Conservation (phyloP, 257 asterid genomes). For the Solanum neorickii region DNA sequence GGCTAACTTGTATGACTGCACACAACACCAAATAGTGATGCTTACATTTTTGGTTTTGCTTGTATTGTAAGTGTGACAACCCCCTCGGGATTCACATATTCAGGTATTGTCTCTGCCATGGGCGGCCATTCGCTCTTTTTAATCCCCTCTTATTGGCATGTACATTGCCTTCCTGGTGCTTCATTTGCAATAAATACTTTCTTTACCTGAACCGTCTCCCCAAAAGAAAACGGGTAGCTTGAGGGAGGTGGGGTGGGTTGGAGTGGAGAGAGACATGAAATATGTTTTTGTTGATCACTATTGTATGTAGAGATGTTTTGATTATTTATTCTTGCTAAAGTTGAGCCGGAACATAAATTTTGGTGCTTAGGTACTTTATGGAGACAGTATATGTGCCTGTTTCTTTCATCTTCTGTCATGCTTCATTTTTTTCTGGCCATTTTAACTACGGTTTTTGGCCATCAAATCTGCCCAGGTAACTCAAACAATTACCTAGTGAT, state of each 20-base stretch:
- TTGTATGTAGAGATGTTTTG: not conserved
- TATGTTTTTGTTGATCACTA: not conserved
- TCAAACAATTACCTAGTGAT: not conserved
- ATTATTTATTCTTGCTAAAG: not conserved
- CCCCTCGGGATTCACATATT: too few relatives aligned
- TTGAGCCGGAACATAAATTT: not conserved
- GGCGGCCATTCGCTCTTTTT: too few relatives aligned
- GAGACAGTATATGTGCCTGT: not conserved
- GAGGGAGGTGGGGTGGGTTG: not conserved
- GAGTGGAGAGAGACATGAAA: not conserved
- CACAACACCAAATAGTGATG: not conserved
- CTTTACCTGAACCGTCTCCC: not conserved
- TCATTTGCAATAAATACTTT: not conserved
- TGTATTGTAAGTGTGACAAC: not conserved
- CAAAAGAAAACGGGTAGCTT: not conserved
- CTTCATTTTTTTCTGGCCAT: not conserved
- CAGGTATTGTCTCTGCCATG: too few relatives aligned
- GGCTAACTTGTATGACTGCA: not conserved
- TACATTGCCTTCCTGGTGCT: not conserved
- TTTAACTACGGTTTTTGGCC: conserved; percentile 1
- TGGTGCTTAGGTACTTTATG: not conserved
- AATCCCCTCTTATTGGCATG: too few relatives aligned
- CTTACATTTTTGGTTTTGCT: not conserved
- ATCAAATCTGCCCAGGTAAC: conserved; percentile 75
- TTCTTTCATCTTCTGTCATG: not conserved